Evolutionary conservation across 306 rosid species (phyloP).

Genomic region (Parietaria judaica): DNA sequence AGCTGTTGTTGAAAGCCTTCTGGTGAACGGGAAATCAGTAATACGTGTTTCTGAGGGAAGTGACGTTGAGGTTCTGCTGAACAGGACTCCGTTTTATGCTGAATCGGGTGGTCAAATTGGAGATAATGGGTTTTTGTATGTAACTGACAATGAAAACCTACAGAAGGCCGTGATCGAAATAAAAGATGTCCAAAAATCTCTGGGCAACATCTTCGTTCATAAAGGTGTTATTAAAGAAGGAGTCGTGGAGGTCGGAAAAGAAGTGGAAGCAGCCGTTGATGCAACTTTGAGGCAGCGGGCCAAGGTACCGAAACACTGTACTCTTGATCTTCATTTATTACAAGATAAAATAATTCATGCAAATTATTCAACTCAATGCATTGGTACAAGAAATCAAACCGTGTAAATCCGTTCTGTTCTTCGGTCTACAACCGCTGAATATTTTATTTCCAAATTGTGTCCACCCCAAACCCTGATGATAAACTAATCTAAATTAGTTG

Average conservation of each 20-base stretch:
- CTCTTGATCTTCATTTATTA: too few relatives aligned
- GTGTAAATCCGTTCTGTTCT: background rate
- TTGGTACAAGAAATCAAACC: slow-evolving; percentile 10
- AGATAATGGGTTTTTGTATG: slow-evolving; percentile 72
- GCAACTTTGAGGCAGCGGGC: slow-evolving; percentile 81
- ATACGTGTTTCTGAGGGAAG: slow-evolving; percentile 63
- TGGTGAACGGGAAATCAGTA: slow-evolving; percentile 71
- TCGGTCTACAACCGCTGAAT: too few relatives aligned
- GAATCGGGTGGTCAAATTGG: slow-evolving; percentile 98
- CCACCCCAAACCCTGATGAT: too few relatives aligned
- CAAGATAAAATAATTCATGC: background rate
- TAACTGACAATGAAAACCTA: slow-evolving; percentile 48
- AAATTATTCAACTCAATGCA: slow-evolving; percentile 3
- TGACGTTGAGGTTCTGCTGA: slow-evolving; percentile 72
- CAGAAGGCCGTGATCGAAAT: slow-evolving; percentile 66
- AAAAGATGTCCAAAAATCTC: slow-evolving; percentile 77
- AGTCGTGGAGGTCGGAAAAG: slow-evolving; percentile 77
- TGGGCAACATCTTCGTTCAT: slow-evolving; percentile 80
- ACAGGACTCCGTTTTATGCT: slow-evolving; percentile 89
- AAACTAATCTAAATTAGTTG: too few relatives aligned
- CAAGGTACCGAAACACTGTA: slow-evolving; percentile 35
- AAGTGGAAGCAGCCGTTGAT: slow-evolving; percentile 86
- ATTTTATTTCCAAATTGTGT: too few relatives aligned
- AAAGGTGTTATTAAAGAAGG: slow-evolving; percentile 83
- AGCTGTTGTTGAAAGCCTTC: slow-evolving; percentile 69